Conservation (phyloP, 2,329 filamentous ascomycete genomes). For the Lecanicillium sp. region DNA sequence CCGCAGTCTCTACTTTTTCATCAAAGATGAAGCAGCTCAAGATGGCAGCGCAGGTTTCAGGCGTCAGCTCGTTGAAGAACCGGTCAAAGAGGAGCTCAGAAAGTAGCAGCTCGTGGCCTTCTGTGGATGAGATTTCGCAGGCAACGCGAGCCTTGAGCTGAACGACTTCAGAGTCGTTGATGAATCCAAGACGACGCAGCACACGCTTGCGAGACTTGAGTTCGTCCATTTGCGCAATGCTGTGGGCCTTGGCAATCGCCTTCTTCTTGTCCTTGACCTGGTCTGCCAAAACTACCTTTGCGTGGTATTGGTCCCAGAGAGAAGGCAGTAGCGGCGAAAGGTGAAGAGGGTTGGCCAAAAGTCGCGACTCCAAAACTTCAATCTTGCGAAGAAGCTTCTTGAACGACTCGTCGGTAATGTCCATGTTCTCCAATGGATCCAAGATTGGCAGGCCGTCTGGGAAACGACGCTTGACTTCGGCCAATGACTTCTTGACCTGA, state of each 20-base stretch:
- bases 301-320: constrained; percentile 79
- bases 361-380: constrained; percentile 84
- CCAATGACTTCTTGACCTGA: constrained; percentile 60
- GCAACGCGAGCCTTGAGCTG: constrained; percentile 95
- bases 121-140: constrained; percentile 88
- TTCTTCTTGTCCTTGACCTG: constrained; percentile 87
- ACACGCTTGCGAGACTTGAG: constrained; percentile 94
- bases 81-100: constrained; percentile 92
- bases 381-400: constrained; percentile 93
- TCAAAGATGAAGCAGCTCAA: constrained; percentile 96
- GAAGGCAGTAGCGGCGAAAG: constrained; percentile 76
- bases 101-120: constrained; percentile 86
- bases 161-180: constrained; percentile 91
- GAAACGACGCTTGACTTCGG: constrained; percentile 79
- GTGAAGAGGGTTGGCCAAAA: constrained; percentile 84
- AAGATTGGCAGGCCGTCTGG: constrained; percentile 83
- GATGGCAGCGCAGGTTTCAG: constrained; percentile 78
- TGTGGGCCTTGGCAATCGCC: constrained; percentile 74
- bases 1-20: constrained; percentile 76
- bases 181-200: constrained; percentile 85
- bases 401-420: constrained; percentile 84
- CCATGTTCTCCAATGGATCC: constrained; percentile 95
- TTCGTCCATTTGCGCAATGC: constrained; percentile 89
- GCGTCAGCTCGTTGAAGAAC: constrained; percentile 92
- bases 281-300: constrained; percentile 66